These are phyloP conservation scores for Vicia sativa DNA, from an alignment of 306 rosid genomes.

Conservation along the genomic window DNA sequence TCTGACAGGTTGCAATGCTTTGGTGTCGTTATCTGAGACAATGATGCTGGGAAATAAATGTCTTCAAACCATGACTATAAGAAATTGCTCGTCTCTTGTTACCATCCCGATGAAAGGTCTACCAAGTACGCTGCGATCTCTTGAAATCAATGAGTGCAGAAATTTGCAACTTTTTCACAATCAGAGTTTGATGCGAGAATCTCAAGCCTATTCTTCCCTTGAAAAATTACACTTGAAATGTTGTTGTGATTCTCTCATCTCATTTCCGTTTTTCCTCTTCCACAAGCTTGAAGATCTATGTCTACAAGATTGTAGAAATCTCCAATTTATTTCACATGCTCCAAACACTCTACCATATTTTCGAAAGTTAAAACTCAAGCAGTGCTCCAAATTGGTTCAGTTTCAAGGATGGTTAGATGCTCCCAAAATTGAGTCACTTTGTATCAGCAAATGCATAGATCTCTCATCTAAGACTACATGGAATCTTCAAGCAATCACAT, in stretches of 20 bases:
- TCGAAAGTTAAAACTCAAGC: conserved; percentile 25
- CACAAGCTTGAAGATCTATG: conserved; percentile 30
- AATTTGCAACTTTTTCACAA: conserved; percentile 20
- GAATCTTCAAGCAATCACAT: conserved; percentile 29
- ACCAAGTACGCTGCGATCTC: conserved; percentile 22
- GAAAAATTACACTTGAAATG: conserved; percentile 14
- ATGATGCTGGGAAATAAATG: conserved; percentile 35
- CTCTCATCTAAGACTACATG: conserved; percentile 25
- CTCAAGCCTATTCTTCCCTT: conserved; percentile 10
- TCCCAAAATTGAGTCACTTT: conserved; percentile 27
- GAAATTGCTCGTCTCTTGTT: conserved; percentile 33
- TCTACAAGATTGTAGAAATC: conserved; percentile 24
- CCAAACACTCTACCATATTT: conserved; percentile 19
- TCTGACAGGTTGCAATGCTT: conserved; percentile 26
- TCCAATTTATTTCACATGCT: conserved; percentile 11
- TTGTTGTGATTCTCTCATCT: conserved; percentile 32
- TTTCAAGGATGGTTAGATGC: conserved; percentile 33
- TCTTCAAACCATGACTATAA: conserved; percentile 27
- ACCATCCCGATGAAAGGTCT: conserved; percentile 11
- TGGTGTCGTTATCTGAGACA: conserved; percentile 25
- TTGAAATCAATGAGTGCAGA: conserved; percentile 34
- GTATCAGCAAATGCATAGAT: conserved; percentile 18
- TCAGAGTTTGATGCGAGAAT: background rate
- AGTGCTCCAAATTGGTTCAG: conserved; percentile 22
- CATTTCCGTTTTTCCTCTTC: conserved; percentile 32